phyloP scores from a whole-genome alignment of 192 early-diverging fungal genomes.

The Linnemannia elongata region DNA sequence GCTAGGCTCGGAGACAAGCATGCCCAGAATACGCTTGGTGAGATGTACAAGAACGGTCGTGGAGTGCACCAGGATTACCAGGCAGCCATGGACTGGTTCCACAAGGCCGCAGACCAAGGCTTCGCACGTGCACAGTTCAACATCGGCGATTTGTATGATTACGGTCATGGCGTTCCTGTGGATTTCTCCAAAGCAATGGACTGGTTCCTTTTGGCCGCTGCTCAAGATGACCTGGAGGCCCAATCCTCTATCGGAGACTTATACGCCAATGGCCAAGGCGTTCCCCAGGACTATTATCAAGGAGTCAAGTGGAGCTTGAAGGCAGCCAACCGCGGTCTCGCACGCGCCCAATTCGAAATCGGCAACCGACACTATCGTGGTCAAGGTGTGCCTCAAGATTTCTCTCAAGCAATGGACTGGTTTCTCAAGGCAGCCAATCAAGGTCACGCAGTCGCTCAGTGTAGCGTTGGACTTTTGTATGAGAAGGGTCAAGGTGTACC shows the following conservation, averaged over 20 bases:
- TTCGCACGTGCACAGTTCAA: not conserved
- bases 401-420: not conserved
- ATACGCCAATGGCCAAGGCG: not conserved
- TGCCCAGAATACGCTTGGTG: too few species aligned
- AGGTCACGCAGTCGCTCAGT: too few species aligned
- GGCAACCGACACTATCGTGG: not conserved
- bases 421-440: not conserved
- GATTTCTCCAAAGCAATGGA: not conserved
- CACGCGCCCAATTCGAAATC: not conserved
- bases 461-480: too few species aligned
- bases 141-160: not conserved
- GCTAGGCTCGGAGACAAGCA: too few species aligned
- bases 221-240: not conserved
- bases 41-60: not conserved
- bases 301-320: not conserved
- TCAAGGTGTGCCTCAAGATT: not conserved
- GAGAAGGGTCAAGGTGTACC: too few species aligned
- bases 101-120: not conserved
- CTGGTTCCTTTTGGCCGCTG: not conserved
- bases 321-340: not conserved
- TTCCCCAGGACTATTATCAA: not conserved
- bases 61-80: not conserved
- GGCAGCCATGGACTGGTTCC: not conserved
- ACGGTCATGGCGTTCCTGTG: not conserved
- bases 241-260: not conserved